These are phyloP conservation scores for Suillus bovinus DNA, from an alignment of 768 basidiomycete genomes.

Conservation along the genomic window DNA sequence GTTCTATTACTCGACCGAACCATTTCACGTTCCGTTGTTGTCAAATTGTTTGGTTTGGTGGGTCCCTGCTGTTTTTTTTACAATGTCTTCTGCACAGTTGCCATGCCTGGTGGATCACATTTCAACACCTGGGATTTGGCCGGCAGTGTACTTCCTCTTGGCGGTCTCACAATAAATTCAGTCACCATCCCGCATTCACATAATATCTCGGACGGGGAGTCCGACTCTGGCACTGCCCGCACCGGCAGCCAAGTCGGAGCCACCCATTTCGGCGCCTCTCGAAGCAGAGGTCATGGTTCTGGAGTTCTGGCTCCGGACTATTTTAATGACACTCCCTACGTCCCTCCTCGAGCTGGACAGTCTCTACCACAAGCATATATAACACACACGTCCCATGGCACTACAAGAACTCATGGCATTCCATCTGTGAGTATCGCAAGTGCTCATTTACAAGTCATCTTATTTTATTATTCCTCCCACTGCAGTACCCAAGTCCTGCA, in stretches of 20 bases:
- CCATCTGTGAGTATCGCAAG: conserved; percentile 16
- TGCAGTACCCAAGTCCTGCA: conserved; percentile 26
- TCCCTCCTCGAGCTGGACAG: conserved; percentile 28
- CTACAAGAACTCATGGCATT: conserved; percentile 13
- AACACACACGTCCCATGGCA: conserved; percentile 16
- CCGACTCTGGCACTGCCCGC: conserved; percentile 21
- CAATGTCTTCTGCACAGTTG: conserved; percentile 25
- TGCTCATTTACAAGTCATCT: neutral
- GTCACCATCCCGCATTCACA: conserved; percentile 17
- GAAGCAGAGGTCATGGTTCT: conserved; percentile 17
- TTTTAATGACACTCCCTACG: conserved; percentile 31
- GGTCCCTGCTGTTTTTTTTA: conserved; percentile 31
- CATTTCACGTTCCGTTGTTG: conserved; percentile 20
- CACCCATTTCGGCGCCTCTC: conserved; percentile 16
- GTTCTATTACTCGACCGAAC: neutral
- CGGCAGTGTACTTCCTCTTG: conserved; percentile 10
- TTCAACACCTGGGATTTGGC: conserved; percentile 15
- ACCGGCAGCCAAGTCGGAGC: conserved; percentile 16
- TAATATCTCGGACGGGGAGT: conserved; percentile 19
- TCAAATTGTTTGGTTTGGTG: conserved; percentile 34
- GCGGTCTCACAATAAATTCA: conserved; percentile 17
- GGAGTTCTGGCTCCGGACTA: conserved; percentile 19
- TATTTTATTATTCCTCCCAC: conserved; percentile 9
- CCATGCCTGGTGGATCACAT: conserved; percentile 27
- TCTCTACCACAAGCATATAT: conserved; percentile 19